These are phyloP conservation scores for Blumeria hordei DNA, from an alignment of 2,329 filamentous ascomycete species.

Conservation along the genomic window DNA sequence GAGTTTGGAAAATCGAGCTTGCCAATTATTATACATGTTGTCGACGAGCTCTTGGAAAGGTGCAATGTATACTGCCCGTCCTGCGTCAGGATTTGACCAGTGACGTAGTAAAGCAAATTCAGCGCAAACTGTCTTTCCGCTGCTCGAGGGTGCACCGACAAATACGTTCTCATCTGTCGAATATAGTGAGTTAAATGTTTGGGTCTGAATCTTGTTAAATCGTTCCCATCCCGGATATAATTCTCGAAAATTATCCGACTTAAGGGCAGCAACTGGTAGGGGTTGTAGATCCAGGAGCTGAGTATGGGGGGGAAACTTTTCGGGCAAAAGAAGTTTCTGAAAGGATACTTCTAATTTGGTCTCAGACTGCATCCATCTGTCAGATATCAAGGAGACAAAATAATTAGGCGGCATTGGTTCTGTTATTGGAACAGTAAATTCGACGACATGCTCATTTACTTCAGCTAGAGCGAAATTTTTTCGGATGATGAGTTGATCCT, in stretches of 20 bases:
- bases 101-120: slow-evolving; percentile 80
- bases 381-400: slow-evolving; percentile 84
- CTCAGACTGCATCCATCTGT: slow-evolving; percentile 96
- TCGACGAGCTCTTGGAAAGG: slow-evolving; percentile 90
- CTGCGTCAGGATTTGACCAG: slow-evolving; percentile 49
- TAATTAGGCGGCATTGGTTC: slow-evolving; percentile 98
- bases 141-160: slow-evolving; percentile 75
- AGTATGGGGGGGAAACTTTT: slow-evolving; percentile 88
- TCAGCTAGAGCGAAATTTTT: slow-evolving; percentile 72
- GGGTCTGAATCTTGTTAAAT: slow-evolving; percentile 96
- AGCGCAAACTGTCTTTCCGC: slow-evolving; percentile 89
- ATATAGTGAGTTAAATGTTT: slow-evolving; percentile 85
- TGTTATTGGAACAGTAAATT: slow-evolving; percentile 88
- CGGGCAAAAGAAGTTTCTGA: slow-evolving; percentile 78
- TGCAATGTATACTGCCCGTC: slow-evolving; percentile 77
- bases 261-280: slow-evolving; percentile 68
- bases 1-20: slow-evolving; percentile 45
- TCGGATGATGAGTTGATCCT: slow-evolving; percentile 80
- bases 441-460: slow-evolving; percentile 78
- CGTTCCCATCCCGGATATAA: slow-evolving; percentile 66
- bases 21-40: slow-evolving; percentile 61
- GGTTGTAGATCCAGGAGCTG: slow-evolving; percentile 80
- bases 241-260: slow-evolving; percentile 56
- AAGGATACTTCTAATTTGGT: slow-evolving; percentile 84
- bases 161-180: slow-evolving; percentile 85